Conservation (phyloP, 768 basidiomycete genomes). For the Lanmaoa rubissima region DNA sequence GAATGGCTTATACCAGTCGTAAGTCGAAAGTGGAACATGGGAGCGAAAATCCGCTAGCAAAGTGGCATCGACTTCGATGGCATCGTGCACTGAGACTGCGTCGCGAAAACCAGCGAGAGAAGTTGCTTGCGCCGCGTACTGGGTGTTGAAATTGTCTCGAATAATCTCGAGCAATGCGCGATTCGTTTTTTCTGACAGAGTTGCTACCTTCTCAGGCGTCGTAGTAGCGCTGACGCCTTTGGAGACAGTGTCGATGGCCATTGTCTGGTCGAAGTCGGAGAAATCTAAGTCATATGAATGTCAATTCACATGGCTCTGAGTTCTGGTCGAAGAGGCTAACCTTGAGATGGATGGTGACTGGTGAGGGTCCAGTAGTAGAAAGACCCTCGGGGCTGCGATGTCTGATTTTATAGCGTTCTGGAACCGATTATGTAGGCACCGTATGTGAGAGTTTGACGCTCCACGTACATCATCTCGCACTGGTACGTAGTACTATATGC, state of each 20-base stretch:
- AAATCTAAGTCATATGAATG: neutral
- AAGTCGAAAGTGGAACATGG: neutral
- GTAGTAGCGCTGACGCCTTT: neutral
- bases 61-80: neutral
- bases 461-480: too few species aligned
- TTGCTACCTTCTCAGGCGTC: neutral
- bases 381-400: too few species aligned
- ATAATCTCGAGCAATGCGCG: slow-evolving; percentile 1
- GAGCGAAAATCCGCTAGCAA: slow-evolving; percentile 10
- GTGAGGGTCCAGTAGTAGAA: too few species aligned
- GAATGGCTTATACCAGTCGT: slow-evolving; percentile 3
- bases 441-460: too few species aligned
- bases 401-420: neutral
- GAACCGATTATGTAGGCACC: neutral
- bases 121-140: slow-evolving; percentile 2
- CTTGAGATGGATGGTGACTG: neutral
- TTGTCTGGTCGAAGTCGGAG: neutral
- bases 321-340: neutral
- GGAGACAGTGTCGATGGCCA: too few species aligned
- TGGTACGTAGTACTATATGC: too few species aligned
- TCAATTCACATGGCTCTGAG: neutral
- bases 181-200: neutral
- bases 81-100: neutral
- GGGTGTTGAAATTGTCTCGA: slow-evolving; percentile 10
- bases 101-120: slow-evolving; percentile 11